Conservation (phyloP, 2,329 filamentous ascomycete species). For the Colletotrichum somersetense region DNA sequence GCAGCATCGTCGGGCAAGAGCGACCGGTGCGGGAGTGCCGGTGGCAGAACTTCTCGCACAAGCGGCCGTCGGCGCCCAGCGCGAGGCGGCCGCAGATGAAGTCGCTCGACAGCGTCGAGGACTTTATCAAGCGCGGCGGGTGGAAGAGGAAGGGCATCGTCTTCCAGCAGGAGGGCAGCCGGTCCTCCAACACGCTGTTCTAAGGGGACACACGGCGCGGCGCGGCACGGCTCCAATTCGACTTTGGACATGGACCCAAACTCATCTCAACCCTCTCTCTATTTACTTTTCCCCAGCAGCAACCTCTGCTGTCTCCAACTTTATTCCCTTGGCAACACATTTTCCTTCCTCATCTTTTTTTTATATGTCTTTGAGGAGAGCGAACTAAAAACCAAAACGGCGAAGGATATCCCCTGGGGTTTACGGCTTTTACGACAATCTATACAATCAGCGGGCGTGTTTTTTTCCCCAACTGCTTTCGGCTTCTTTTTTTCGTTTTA, state of each 20-base stretch:
- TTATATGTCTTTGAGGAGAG: background rate
- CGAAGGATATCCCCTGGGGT: background rate
- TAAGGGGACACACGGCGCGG: slow-evolving; percentile 5
- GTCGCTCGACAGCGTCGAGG: slow-evolving; percentile 52
- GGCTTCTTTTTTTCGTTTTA: no score
- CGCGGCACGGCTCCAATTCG: background rate
- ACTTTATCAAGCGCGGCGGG: slow-evolving; percentile 58
- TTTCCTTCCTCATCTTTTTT: background rate
- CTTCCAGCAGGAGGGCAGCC: slow-evolving; percentile 52
- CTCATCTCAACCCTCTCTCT: background rate
- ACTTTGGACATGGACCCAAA: no score
- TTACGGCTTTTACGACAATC: slow-evolving; percentile 18
- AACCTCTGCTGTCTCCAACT: background rate
- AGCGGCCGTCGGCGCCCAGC: slow-evolving; percentile 42
- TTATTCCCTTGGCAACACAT: background rate
- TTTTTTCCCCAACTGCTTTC: background rate
- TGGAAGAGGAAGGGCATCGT: slow-evolving; percentile 60
- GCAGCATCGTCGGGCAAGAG: slow-evolving; percentile 36
- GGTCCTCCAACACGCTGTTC: slow-evolving; percentile 42
- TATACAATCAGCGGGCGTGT: slow-evolving; percentile 13
- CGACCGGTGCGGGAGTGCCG: slow-evolving; percentile 30
- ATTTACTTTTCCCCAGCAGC: background rate
- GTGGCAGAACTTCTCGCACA: slow-evolving; percentile 52
- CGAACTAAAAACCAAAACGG: slow-evolving; percentile 3
- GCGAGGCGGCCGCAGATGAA: slow-evolving; percentile 54